Conservation (phyloP, 140 eudicot species). For the Oenanthe javanica region DNA sequence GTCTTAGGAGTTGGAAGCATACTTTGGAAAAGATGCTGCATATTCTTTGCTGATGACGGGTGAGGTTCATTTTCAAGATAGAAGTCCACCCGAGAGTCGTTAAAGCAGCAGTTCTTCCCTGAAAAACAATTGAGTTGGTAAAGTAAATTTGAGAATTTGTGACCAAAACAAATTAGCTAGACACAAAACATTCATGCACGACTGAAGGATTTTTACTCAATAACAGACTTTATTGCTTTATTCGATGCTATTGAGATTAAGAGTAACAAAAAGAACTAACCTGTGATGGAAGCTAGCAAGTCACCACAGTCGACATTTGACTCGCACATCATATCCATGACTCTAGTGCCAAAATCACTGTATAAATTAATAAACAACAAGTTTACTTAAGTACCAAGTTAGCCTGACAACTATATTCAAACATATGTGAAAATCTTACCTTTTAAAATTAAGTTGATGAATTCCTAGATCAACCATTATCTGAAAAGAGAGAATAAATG, state of each 20-base stretch:
- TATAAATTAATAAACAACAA: conserved; percentile 18
- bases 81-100: conserved; percentile 61
- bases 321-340: conserved; percentile 65
- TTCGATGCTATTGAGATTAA: not conserved
- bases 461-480: conserved; percentile 64
- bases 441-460: conserved; percentile 84
- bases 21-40: conserved; percentile 94
- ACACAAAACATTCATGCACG: not conserved
- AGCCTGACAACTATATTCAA: conserved; percentile 2
- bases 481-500: conserved; percentile 25
- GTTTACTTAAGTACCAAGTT: conserved; percentile 1
- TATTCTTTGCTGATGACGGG: conserved; percentile 77
- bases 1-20: conserved; percentile 20
- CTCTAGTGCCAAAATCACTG: conserved; percentile 57
- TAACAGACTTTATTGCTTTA: not conserved
- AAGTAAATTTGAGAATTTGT: not conserved
- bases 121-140: conserved; percentile 19
- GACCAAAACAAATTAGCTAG: not conserved
- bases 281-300: conserved; percentile 70
- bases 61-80: conserved; percentile 89
- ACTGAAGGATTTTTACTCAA: not conserved
- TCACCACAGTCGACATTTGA: conserved; percentile 61
- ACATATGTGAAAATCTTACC: conserved; percentile 28
- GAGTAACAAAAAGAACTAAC: conserved; percentile 25
- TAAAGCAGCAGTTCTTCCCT: conserved; percentile 91